Conservation (phyloP, 192 early-diverging fungal genomes). For the Mortierella antarctica region DNA sequence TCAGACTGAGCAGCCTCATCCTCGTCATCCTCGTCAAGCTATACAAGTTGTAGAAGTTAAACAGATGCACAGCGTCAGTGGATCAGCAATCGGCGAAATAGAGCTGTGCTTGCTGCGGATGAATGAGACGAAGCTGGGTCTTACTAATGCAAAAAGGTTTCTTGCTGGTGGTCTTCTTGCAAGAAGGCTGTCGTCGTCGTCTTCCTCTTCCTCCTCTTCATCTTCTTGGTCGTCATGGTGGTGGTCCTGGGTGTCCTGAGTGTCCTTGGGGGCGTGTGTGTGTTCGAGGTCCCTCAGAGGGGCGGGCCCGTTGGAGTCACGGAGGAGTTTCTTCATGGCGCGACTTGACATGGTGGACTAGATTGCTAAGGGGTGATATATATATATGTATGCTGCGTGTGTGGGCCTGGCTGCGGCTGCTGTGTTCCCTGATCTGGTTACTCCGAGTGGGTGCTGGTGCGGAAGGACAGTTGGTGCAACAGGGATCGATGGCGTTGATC, state of each 20-base stretch:
- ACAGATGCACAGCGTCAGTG: not conserved
- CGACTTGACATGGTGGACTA: conserved; percentile 43
- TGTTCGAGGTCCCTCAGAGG: conserved; percentile 24
- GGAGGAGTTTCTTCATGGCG: conserved; percentile 52
- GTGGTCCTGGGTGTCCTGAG: not conserved
- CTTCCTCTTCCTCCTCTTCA: conserved; percentile 39
- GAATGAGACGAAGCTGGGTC: not conserved
- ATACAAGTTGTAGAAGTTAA: not conserved
- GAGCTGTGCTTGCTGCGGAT: not conserved
- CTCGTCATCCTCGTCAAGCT: conserved; percentile 67
- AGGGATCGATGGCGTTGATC: conserved; percentile 8
- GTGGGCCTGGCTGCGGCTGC: conserved; percentile 1
- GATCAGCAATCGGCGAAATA: not conserved
- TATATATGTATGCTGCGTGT: conserved; percentile 2
- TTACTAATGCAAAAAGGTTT: conserved; percentile 74
- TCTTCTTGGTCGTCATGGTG: conserved; percentile 14
- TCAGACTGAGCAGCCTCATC: conserved; percentile 49
- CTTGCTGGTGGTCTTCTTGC: conserved; percentile 42
- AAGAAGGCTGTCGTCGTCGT: conserved; percentile 46
- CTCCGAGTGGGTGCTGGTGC: not conserved
- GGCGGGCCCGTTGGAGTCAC: conserved; percentile 35
- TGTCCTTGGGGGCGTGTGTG: conserved; percentile 9
- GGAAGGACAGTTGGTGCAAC: not conserved
- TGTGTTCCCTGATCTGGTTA: not conserved
- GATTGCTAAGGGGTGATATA: not conserved